phyloP scores from a whole-genome alignment of 768 basidiomycete species.

The Boletus subparvulus region DNA sequence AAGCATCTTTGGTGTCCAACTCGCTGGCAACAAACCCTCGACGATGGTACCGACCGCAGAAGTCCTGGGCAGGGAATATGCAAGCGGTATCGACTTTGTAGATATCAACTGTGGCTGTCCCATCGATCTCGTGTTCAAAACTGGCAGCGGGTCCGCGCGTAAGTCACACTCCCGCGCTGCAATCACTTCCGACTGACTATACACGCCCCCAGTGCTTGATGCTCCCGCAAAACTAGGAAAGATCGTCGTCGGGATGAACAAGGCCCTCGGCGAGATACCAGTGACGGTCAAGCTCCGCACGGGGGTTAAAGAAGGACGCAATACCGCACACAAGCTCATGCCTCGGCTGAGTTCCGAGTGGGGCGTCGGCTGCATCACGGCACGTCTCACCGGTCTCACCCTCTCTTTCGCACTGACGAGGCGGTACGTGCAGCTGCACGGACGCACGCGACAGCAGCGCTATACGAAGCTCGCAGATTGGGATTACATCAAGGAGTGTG shows the following conservation, averaged over 20 bases:
- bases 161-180: constrained; percentile 32
- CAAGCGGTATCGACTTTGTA: constrained; percentile 77
- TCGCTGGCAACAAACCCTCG: constrained; percentile 85
- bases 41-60: constrained; percentile 82
- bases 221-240: constrained; percentile 78
- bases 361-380: constrained; percentile 46
- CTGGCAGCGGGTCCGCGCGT: constrained; percentile 89
- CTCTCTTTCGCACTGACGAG: not conserved
- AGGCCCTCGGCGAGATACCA: constrained; percentile 86
- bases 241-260: constrained; percentile 89
- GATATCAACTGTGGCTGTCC: constrained; percentile 98
- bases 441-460: constrained; percentile 90
- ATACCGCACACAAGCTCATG: constrained; percentile 89
- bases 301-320: constrained; percentile 86
- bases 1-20: constrained; percentile 83
- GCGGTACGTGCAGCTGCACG: constrained; percentile 69
- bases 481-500: constrained; percentile 89
- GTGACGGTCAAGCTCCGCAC: constrained; percentile 91
- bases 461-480: constrained; percentile 93
- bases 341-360: constrained; percentile 64
- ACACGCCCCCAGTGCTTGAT: constrained; percentile 67
- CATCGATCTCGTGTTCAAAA: constrained; percentile 92
- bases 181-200: not conserved
- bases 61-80: constrained; percentile 67
- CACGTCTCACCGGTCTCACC: constrained; percentile 10